Conservation (phyloP, 805 yeast genomes). For the Dipodascopsis uninucleata region DNA sequence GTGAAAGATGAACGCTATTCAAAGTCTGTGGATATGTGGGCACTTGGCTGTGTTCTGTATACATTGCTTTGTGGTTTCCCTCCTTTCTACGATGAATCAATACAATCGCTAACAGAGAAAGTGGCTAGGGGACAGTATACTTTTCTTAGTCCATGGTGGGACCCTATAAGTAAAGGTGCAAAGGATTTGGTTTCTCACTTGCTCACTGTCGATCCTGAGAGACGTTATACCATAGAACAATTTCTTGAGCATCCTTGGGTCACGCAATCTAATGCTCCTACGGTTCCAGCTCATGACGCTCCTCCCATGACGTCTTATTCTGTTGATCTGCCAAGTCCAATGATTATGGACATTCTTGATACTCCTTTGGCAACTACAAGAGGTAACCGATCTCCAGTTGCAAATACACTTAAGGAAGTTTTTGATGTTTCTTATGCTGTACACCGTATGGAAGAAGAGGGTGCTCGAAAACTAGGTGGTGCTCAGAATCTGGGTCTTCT, state of each 20-base stretch:
- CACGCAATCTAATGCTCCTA: constrained; percentile 35
- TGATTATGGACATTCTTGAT: constrained; percentile 24
- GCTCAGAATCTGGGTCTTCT: constrained; percentile 36
- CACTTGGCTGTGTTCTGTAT: constrained; percentile 91
- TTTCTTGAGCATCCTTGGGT: constrained; percentile 78
- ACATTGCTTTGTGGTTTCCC: constrained; percentile 96
- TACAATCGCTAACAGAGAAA: constrained; percentile 68
- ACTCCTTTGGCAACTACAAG: constrained; percentile 18
- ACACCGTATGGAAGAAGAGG: constrained; percentile 72
- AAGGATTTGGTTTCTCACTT: constrained; percentile 64
- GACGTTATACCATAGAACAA: constrained; percentile 67
- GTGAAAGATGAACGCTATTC: constrained; percentile 91
- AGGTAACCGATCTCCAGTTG: constrained; percentile 48
- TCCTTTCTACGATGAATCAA: constrained; percentile 86
- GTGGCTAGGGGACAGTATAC: constrained; percentile 78
- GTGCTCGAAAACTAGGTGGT: constrained; percentile 35
- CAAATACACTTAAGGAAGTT: constrained; percentile 78
- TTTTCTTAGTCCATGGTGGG: constrained; percentile 85
- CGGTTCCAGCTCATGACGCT: constrained; percentile 28
- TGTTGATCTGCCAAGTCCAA: constrained; percentile 11
- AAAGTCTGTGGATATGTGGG: constrained; percentile 98
- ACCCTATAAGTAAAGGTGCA: constrained; percentile 66
- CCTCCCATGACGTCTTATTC: constrained; percentile 6
- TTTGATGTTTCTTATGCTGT: constrained; percentile 84
- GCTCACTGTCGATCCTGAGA: constrained; percentile 65